Evolutionary conservation across 148 eudicot species (phyloP).

Genomic region (Rhododendron mucronatum): DNA sequence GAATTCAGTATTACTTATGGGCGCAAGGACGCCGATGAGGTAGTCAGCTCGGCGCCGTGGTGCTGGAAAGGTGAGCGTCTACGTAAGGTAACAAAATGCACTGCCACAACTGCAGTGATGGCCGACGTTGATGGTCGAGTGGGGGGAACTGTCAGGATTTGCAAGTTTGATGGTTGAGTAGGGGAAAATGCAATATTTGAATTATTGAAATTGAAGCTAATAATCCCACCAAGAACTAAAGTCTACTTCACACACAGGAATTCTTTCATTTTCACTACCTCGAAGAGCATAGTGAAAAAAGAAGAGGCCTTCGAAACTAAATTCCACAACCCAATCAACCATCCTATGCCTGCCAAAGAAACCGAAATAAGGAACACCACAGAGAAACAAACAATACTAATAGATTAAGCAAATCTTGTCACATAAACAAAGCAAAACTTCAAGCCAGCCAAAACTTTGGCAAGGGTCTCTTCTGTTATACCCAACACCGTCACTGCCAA

Average conservation of each 20-base stretch:
- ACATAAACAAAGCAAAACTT: constrained; percentile 2
- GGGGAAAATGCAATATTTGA: too few species aligned
- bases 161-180: too few species aligned
- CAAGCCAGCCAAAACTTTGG: neutral
- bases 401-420: neutral
- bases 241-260: neutral
- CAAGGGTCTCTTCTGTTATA: neutral
- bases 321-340: neutral
- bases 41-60: too few species aligned
- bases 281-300: neutral
- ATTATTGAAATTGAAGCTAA: too few species aligned
- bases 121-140: too few species aligned
- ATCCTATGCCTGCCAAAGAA: neutral
- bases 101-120: neutral
- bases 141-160: too few species aligned
- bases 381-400: neutral
- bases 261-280: neutral
- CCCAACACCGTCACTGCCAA: neutral
- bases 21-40: too few species aligned
- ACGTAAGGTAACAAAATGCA: neutral
- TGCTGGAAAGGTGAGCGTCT: too few species aligned
- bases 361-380: neutral
- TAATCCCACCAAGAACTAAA: too few species aligned
- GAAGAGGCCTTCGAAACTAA: neutral
- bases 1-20: too few species aligned